Evolutionary conservation across 2,329 filamentous ascomycete genomes (phyloP), one percentile per base, ranked within the genome.

Genomic region (Canariomyces notabilis): DNA sequence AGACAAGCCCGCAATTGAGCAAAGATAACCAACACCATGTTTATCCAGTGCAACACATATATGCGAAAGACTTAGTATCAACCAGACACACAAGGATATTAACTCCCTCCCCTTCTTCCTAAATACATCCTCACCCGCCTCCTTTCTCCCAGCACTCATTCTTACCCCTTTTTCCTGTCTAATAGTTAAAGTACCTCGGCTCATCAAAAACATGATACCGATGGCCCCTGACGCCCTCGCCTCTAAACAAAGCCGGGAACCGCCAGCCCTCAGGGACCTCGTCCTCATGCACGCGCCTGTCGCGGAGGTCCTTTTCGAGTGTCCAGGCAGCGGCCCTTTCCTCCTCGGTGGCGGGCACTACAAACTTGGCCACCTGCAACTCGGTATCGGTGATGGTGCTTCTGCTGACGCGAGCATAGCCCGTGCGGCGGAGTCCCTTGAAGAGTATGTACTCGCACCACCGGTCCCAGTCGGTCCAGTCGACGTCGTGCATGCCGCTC

Each of bases 361-460:
- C 79, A 67, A 98, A 97, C 67, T 97, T 97, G 57, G 88, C 93
- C 23, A 95, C 87, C 74, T 98, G 93, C 45, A 98, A 75, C 69
- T 98, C 93, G 2, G 93, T 98, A 64, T 98, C 93, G 11, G 93
- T 98, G 57, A 98, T 97, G 2, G 88, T 94, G 57, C 83, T 83
- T 58, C 93, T 77, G 59, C 85, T 91, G 42, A 98, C 84, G 44
- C 93, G 76, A 4, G 93, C 93, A 64, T 98, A 98, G 1, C 89
- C 91, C 0, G 86, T 84, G 51, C 91, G 79, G 67, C 83, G 84
- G 52, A 98, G 69, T 11, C 83, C 83, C 74, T 96, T 96, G 75
- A 89, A 98, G 20, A 98, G 72, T 55, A 98, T 96, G 67, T 98
- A 98, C 72, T 98, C 91, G 72, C 93, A 98, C 93, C 93, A 98